Conservation (phyloP, 306 rosid species). For the Castanopsis chinensis region DNA sequence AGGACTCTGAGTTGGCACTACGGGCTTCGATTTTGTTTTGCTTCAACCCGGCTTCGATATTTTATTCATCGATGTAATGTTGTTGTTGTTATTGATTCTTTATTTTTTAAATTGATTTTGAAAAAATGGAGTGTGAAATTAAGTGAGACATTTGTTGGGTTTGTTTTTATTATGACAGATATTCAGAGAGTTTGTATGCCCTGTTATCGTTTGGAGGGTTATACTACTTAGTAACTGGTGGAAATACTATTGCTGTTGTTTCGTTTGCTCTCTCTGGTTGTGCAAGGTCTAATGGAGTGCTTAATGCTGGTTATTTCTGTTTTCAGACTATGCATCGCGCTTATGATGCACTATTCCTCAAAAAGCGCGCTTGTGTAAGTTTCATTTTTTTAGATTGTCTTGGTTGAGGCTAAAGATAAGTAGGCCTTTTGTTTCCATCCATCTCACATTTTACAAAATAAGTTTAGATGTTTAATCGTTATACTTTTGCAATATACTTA, state of each 20-base stretch:
- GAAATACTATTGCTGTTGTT: conserved; percentile 49
- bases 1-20: conserved; percentile 56
- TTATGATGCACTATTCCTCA: conserved; percentile 50
- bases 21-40: conserved; percentile 87
- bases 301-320: conserved; percentile 86
- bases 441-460: neutral
- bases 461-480: neutral
- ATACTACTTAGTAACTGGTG: conserved; percentile 59
- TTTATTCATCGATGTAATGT: conserved; percentile 76
- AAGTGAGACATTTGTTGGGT: neutral
- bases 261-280: conserved; percentile 65
- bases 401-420: neutral
- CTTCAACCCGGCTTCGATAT: conserved; percentile 91
- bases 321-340: conserved; percentile 76
- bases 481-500: neutral
- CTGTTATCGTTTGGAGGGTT: conserved; percentile 78
- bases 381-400: neutral
- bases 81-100: neutral
- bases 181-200: conserved; percentile 76
- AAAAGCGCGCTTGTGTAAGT: conserved; percentile 54
- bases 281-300: conserved; percentile 88
- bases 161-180: conserved; percentile 46
- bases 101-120: neutral
- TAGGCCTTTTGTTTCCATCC: neutral
- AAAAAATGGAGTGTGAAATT: neutral